Conservation (phyloP, 78 protist genomes). For the Dictyostelium discoideum region dicty_2.7 NC_007089.4:3179001-3179500, state of each 20-base stretch:
- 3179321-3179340: conserved; percentile 68
- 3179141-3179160: conserved; percentile 87
- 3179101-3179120: conserved; percentile 90
- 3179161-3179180: conserved; percentile 96
- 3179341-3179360: conserved; percentile 88
- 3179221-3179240: conserved; percentile 94
- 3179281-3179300: conserved; percentile 93
- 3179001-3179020: conserved; percentile 97
- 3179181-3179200: conserved; percentile 92
- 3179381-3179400: conserved; percentile 95
- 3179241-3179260: conserved; percentile 92
- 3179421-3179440: not conserved
- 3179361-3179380: conserved; percentile 95
- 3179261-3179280: conserved; percentile 92
- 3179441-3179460: not conserved
- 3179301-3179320: conserved; percentile 94
- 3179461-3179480: no score
- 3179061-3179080: conserved; percentile 91
- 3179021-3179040: conserved; percentile 92
- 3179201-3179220: conserved; percentile 86
- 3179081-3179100: conserved; percentile 72
- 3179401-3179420: conserved; percentile 79
- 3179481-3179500: no score
- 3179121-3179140: conserved; percentile 81
- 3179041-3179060: conserved; percentile 95